Percentiles rank a stretch among this genome's conserved stretches.
phyloP scores from a whole-genome alignment of 2,329 filamentous ascomycete genomes.

The Hysterium pulicare region DNA sequence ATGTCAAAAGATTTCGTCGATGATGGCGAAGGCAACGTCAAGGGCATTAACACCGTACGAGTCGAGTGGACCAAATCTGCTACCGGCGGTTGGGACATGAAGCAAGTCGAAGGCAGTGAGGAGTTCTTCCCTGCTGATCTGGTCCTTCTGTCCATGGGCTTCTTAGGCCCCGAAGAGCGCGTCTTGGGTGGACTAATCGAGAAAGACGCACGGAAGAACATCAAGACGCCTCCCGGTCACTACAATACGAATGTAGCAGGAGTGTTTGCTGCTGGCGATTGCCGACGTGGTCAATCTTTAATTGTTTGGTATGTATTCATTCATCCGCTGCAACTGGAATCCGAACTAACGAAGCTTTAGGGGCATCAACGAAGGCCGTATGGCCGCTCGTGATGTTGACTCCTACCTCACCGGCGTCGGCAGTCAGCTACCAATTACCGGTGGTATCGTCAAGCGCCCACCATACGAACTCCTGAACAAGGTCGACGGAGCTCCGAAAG shows the following conservation, averaged over 20 bases:
- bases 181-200: conserved; percentile 85
- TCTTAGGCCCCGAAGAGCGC: conserved; percentile 88
- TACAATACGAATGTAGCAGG: conserved; percentile 86
- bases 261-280: conserved; percentile 92
- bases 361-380: conserved; percentile 96
- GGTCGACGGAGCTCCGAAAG: conserved; percentile 32
- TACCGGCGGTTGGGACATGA: conserved; percentile 96
- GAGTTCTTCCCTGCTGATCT: conserved; percentile 96
- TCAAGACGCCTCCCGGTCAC: conserved; percentile 86
- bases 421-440: conserved; percentile 81
- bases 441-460: conserved; percentile 86
- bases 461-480: conserved; percentile 64
- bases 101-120: conserved; percentile 88
- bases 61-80: conserved; percentile 94
- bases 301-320: conserved; percentile 77
- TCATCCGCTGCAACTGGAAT: conserved; percentile 2
- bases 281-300: conserved; percentile 87
- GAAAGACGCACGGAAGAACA: conserved; percentile 89
- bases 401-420: conserved; percentile 73
- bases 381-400: conserved; percentile 89
- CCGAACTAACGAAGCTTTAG: conserved; percentile 45
- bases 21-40: conserved; percentile 81
- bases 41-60: conserved; percentile 92
- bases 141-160: conserved; percentile 93
- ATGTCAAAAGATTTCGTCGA: conserved; percentile 97